Evolutionary conservation across 2,329 filamentous ascomycete genomes (phyloP), one percentile per base, ranked within the genome.

Genomic region (Amylocarpus encephaloides): DNA sequence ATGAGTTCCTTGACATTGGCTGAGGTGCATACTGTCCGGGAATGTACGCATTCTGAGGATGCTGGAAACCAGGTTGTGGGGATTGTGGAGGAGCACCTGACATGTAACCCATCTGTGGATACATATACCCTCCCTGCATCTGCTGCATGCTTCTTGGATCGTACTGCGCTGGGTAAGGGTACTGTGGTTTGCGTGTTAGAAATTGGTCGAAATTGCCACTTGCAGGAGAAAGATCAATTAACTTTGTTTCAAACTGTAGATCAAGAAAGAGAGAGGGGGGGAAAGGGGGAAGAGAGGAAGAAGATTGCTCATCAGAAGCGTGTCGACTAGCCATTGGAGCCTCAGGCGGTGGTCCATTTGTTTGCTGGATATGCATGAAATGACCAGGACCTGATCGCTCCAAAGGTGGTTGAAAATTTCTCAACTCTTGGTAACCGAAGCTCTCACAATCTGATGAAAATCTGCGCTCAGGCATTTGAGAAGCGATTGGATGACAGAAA

Each of bases 1-100:
- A 94, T 2, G 86, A 80, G 53, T 82, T 90, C 60, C 91, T 85
- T 2, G 91, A 93, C 85, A 95, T 91, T 36, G 73, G 72, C 66
- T 85, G 74, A 56, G 70, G 71, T 43, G 53, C 56, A 53, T 68
- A 68, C 49, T 67, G 66, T n/a, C 61, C 59, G 9, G 64, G 63
- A 18, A 63, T 62, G 45, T 64, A 64, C 26, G 56, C 51, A 38
- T 50, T 53, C 42, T 50, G 54, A 16, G 69, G 69, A 46, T 75
- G 73, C 52, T 73, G 72, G 55, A 71, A 80, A n/a, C 62, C 54
- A 46, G 67, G 64, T 46, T 70, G 69, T 19, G 77, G 76, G 9
- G 73, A 73, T 57, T 74, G 73, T 29, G 54, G 68, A 53, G 60
- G 65, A 67, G 16, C 70, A 35, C 67, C 69, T 34, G 64, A 62